A percentile compares a stretch with the other conserved stretches of the same genome.
Conservation (phyloP, 2,329 filamentous ascomycete genomes). For the Cryphonectria nitschkei region DNA sequence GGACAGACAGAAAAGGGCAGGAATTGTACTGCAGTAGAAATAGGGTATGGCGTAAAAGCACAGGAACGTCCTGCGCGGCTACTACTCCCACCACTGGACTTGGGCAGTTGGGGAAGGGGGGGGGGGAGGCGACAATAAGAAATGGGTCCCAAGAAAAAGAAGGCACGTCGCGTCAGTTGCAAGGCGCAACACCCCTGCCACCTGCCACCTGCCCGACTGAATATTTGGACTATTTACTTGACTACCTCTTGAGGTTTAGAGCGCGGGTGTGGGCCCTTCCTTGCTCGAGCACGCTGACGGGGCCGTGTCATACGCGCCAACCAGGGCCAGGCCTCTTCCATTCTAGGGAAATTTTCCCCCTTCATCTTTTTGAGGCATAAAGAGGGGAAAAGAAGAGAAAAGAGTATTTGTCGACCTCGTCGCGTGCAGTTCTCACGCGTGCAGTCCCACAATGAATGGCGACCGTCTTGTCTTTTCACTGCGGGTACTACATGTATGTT, state of each 20-base stretch:
- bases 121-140: conserved; percentile 3
- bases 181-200: not conserved
- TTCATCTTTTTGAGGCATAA: not conserved
- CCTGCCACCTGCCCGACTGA: not conserved
- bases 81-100: not conserved
- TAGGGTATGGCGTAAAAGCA: not conserved
- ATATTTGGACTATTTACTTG: conserved; percentile 26
- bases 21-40: not conserved
- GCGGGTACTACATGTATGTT: too few species aligned
- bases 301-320: not conserved
- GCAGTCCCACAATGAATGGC: too few species aligned
- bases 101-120: not conserved
- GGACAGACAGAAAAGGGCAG: not conserved
- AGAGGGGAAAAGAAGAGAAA: not conserved
- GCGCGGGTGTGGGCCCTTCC: conserved; percentile 3
- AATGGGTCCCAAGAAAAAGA: not conserved
- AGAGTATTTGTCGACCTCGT: too few species aligned
- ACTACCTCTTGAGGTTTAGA: conserved; percentile 20
- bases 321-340: not conserved
- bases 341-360: not conserved
- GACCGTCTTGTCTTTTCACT: too few species aligned
- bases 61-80: not conserved
- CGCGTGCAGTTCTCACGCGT: too few species aligned
- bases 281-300: not conserved
- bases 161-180: conserved; percentile 25